Evolutionary conservation across 1,139 yeast genomes (phyloP).

Genomic region (Debaryomycetaceae sp.): DNA sequence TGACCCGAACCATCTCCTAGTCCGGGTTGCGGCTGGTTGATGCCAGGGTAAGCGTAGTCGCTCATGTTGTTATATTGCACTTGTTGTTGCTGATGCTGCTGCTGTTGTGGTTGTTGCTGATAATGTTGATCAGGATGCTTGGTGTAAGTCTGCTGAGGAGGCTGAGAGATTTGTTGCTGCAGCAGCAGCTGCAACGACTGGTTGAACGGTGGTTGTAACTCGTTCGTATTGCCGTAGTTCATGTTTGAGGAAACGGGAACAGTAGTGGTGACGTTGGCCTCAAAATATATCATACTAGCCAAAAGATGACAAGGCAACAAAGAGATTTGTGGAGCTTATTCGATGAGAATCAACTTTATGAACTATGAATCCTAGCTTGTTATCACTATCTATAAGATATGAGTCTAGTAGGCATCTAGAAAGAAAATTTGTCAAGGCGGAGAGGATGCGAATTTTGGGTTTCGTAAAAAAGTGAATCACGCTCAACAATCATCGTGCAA

Average conservation of each 20-base stretch:
- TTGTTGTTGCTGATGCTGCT: constrained; percentile 3
- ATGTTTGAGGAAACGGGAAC: constrained; percentile 11
- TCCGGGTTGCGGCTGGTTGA: background rate
- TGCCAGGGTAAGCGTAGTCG: background rate
- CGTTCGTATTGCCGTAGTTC: constrained; percentile 3
- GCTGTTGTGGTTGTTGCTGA: constrained; percentile 5
- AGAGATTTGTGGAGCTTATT: too few relatives aligned
- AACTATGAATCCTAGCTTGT: too few relatives aligned
- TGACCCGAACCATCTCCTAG: background rate
- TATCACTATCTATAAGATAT: too few relatives aligned
- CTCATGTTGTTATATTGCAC: constrained; percentile 2
- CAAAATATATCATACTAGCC: constrained; percentile 14
- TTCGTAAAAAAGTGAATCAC: background rate
- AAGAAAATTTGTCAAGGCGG: background rate
- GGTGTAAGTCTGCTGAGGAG: constrained; percentile 3
- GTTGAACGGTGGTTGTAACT: constrained; percentile 1
- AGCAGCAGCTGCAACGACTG: constrained; percentile 4
- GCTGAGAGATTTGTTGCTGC: constrained; percentile 3
- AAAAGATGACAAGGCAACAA: background rate
- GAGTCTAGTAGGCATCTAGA: too few relatives aligned
- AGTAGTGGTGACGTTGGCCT: constrained; percentile 18
- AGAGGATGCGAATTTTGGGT: background rate
- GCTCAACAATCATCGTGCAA: background rate
- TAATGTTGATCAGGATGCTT: constrained; percentile 3
- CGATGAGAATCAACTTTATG: too few relatives aligned